A percentile compares a stretch with the other conserved stretches of the same genome.
Evolutionary conservation across 2,329 filamentous ascomycete genomes (phyloP).

Genomic region (Aspergillus awamori): DNA sequence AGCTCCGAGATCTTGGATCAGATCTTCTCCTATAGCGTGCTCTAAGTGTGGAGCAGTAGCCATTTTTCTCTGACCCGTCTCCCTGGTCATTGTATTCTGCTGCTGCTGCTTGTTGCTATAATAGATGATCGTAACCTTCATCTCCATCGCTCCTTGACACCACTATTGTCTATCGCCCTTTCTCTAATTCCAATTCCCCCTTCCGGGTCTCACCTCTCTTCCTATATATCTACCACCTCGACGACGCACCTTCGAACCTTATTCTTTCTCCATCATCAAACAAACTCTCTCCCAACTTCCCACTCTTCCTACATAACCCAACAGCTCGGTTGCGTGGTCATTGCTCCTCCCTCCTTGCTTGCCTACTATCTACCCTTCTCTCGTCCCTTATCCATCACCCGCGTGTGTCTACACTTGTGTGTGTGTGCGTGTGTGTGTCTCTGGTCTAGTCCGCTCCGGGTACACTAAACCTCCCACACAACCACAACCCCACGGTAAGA

Average conservation of each 20-base stretch:
- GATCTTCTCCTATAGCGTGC: conserved; percentile 44
- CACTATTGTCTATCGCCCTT: conserved; percentile 15
- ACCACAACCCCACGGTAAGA: conserved; percentile 6
- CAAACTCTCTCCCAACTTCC: neutral
- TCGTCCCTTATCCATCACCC: neutral
- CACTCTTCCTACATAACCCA: neutral
- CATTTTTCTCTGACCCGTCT: conserved; percentile 40
- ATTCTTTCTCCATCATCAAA: conserved; percentile 9
- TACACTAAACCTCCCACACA: neutral
- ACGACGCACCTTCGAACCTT: conserved; percentile 14
- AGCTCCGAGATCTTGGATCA: conserved; percentile 46
- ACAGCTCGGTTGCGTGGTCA: conserved; percentile 4
- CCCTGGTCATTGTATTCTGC: conserved; percentile 35
- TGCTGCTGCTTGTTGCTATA: conserved; percentile 29
- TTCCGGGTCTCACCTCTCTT: conserved; percentile 12
- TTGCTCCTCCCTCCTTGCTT: conserved; percentile 3
- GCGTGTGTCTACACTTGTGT: neutral
- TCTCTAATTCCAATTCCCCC: conserved; percentile 14
- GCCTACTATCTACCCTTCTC: neutral
- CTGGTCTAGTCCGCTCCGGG: neutral
- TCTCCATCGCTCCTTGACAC: conserved; percentile 19
- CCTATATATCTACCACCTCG: conserved; percentile 23
- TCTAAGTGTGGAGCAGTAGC: conserved; percentile 32
- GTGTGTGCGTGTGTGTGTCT: neutral
- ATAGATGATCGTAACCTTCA: conserved; percentile 24